phyloP scores from a whole-genome alignment of 148 eudicot genomes.

The Cornus florida region DNA sequence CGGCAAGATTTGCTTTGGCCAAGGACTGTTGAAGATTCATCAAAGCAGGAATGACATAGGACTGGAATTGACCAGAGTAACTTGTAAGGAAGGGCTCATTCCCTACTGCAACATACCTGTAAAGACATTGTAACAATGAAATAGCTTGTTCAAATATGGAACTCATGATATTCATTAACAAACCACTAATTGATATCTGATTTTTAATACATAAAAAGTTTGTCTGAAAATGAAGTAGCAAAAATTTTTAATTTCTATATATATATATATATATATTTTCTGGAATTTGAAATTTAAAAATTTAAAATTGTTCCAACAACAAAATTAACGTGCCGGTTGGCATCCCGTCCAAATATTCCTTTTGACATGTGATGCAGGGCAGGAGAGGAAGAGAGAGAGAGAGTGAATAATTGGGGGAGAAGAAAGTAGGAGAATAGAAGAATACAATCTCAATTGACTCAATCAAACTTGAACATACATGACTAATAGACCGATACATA shows the following conservation, averaged over 20 bases:
- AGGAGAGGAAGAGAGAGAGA: not conserved
- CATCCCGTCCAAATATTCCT: not conserved
- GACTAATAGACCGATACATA: too few relatives aligned
- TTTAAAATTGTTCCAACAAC: not conserved
- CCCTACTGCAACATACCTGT: slow-evolving; percentile 85
- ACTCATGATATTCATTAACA: not conserved
- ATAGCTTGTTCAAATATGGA: not conserved
- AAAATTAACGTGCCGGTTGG: not conserved
- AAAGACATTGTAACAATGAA: slow-evolving; percentile 12
- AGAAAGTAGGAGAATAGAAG: too few relatives aligned
- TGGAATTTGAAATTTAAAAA: not conserved
- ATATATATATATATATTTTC: too few relatives aligned
- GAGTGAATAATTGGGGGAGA: too few relatives aligned
- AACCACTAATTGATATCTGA: not conserved
- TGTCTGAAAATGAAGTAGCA: not conserved
- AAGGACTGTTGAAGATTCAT: slow-evolving; percentile 74
- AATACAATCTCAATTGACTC: too few relatives aligned
- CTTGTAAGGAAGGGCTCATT: slow-evolving; percentile 82
- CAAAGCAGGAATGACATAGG: slow-evolving; percentile 69
- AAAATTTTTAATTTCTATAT: too few relatives aligned
- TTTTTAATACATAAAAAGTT: not conserved
- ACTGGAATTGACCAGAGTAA: slow-evolving; percentile 64
- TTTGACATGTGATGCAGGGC: too few relatives aligned
- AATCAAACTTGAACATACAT: too few relatives aligned
- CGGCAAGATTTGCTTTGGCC: slow-evolving; percentile 64